Percentiles rank a stretch among this genome's conserved stretches.
Evolutionary conservation across 768 basidiomycete genomes (phyloP).

Genomic region (Gyrodon lividus): DNA sequence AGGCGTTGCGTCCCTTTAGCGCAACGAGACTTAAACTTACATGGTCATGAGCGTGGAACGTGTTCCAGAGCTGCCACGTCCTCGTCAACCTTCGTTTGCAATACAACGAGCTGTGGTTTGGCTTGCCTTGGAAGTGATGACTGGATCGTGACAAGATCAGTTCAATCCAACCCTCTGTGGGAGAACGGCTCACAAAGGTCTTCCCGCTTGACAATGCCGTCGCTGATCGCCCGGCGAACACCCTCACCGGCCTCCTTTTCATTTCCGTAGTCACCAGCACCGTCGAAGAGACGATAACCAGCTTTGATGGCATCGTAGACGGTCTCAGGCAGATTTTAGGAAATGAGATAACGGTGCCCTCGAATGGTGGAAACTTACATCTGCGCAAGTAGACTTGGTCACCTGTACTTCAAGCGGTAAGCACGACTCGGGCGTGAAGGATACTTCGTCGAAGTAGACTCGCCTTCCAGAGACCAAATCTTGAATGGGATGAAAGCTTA

Average conservation of each 20-base stretch:
- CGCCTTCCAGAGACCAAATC: constrained; percentile 75
- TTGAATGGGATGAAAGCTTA: constrained; percentile 25
- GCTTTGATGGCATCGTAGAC: constrained; percentile 85
- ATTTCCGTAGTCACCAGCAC: constrained; percentile 86
- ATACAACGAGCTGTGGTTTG: background rate
- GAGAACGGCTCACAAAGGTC: constrained; percentile 65
- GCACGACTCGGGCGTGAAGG: background rate
- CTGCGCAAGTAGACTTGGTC: constrained; percentile 57
- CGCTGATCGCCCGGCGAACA: constrained; percentile 70
- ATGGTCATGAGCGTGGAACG: constrained; percentile 78
- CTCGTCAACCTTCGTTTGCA: constrained; percentile 5
- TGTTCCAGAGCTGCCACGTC: constrained; percentile 75
- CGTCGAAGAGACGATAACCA: constrained; percentile 85
- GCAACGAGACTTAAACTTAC: constrained; percentile 36
- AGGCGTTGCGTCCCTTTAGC: background rate
- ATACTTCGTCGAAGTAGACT: constrained; percentile 6
- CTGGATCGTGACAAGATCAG: constrained; percentile 33
- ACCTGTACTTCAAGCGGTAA: constrained; percentile 38
- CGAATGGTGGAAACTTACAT: constrained; percentile 38
- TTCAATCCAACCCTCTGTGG: background rate
- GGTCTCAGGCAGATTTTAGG: constrained; percentile 39
- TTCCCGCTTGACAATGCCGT: constrained; percentile 84
- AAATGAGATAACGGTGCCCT: background rate
- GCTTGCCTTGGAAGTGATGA: constrained; percentile 79
- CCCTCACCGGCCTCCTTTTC: constrained; percentile 85